Base-by-base conservation (phyloP, 2,329 filamentous ascomycete species). In the Aspergillus sp. region DNA sequence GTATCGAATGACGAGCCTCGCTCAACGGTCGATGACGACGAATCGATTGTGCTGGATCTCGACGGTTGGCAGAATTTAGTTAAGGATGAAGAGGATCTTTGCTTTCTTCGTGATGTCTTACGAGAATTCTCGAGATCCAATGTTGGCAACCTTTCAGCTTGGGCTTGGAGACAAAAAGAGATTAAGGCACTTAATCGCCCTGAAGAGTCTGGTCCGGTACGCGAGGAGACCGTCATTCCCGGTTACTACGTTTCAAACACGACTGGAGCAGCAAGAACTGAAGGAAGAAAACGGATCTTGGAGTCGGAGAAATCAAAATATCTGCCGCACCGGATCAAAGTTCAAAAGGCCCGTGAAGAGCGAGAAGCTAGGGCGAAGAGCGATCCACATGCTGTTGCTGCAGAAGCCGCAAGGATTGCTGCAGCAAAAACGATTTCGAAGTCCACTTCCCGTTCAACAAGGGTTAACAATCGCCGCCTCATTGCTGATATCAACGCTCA, bases 241-340 rank as follows among this genome's bases (percentile, higher is more conserved):
- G 87, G 87, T 41, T 89, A 89, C 71, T 98, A 97, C 72, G 91
- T 97, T 43, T 87, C 91, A 0, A 99, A 97, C 67, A 63, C 84
- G 0, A 92, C 92, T 9, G 95, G 95, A 36, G 91, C 88, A 68
- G 95, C 95, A 59, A 87, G 95, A 59, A 97, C 95, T 0, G 93
- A 99, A 79, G 93, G 92, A 28, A 88, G 92, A 70, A 94, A 96
- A 81, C 96, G 94, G 81, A 98, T 99, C 59, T 85, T 96, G 63
- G 96, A 99, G 75, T 91, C 92, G 0, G 95, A 99, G 76, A 99
- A 99, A 81, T 97, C 93, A 28, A 97, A 97, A 74, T 99, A 99
- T 73, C 84, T 99, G 7, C 95, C 95, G 43, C 95, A 99, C 81
- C 93, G 96, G 66, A 95, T 99, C 79, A 96, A 96, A 72, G 92